phyloP scores from a whole-genome alignment of 73 alveolate species.

The Tetrahymena thermophila region DNA sequence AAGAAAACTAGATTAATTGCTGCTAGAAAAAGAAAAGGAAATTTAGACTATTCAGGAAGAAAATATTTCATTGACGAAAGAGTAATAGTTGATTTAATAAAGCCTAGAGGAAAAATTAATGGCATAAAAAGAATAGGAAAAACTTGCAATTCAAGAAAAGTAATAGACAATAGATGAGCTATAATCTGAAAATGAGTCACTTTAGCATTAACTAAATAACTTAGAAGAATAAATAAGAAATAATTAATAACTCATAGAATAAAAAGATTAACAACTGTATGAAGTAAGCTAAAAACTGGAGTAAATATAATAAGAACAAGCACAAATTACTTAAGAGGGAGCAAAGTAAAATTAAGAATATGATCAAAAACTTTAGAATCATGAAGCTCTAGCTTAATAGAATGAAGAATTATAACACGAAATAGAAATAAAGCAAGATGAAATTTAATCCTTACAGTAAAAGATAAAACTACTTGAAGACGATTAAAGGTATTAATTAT shows the following conservation, averaged over 20 bases:
- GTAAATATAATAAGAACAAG: neutral
- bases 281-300: neutral
- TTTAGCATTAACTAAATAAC: neutral
- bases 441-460: neutral
- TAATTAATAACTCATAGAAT: neutral
- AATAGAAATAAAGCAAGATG: neutral
- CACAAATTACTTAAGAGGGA: neutral
- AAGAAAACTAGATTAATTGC: too few species aligned
- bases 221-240: neutral
- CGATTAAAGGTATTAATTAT: neutral
- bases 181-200: neutral
- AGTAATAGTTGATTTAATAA: too few species aligned
- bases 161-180: neutral
- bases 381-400: neutral
- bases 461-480: neutral
- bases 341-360: neutral
- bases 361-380: neutral
- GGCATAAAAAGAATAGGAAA: neutral
- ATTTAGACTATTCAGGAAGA: too few species aligned
- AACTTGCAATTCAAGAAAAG: neutral
- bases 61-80: too few species aligned
- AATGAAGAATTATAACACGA: neutral
- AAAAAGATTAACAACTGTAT: neutral
- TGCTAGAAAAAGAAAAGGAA: too few species aligned
- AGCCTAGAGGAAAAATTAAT: neutral